These are phyloP conservation scores for Cicer cuneatum DNA, from an alignment of 306 rosid species.

Conservation along the genomic window DNA sequence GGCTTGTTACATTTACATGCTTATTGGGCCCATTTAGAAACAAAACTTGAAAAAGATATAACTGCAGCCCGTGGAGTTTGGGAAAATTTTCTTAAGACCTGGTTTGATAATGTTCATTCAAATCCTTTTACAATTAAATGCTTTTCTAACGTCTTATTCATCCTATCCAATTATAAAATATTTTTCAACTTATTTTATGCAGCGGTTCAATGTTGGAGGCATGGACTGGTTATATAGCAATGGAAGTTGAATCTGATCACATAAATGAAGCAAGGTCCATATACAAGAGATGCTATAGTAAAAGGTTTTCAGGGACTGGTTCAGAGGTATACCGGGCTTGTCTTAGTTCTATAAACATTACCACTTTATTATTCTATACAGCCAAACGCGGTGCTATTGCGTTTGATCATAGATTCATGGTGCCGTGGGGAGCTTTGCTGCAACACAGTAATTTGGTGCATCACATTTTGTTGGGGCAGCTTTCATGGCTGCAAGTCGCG, in stretches of 20 bases:
- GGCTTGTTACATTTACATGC: conserved; percentile 69
- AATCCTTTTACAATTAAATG: conserved; percentile 30
- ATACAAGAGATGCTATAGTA: conserved; percentile 87
- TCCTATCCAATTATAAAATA: conserved; percentile 5
- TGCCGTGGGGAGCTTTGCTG: conserved; percentile 3
- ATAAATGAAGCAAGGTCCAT: conserved; percentile 78
- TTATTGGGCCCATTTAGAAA: conserved; percentile 93
- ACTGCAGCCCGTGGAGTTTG: conserved; percentile 88
- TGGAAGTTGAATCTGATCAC: conserved; percentile 80
- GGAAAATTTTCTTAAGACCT: conserved; percentile 83
- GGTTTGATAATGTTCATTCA: conserved; percentile 55
- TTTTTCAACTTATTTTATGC: conserved; percentile 27
- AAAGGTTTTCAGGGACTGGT: conserved; percentile 77
- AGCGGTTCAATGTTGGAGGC: conserved; percentile 87
- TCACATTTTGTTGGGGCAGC: too few species aligned
- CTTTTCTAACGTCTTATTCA: conserved; percentile 28
- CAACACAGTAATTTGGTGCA: too few species aligned
- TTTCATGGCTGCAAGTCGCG: too few species aligned
- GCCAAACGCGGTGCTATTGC: neutral
- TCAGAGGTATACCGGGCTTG: conserved; percentile 70
- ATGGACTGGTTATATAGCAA: conserved; percentile 79
- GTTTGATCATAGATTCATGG: neutral
- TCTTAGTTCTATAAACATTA: conserved; percentile 20
- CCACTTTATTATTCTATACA: neutral
- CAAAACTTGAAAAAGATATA: conserved; percentile 63